These are phyloP conservation scores for Globisporangium perplexum DNA, from an alignment of 352 stramenopile genomes.

Conservation along the genomic window DNA sequence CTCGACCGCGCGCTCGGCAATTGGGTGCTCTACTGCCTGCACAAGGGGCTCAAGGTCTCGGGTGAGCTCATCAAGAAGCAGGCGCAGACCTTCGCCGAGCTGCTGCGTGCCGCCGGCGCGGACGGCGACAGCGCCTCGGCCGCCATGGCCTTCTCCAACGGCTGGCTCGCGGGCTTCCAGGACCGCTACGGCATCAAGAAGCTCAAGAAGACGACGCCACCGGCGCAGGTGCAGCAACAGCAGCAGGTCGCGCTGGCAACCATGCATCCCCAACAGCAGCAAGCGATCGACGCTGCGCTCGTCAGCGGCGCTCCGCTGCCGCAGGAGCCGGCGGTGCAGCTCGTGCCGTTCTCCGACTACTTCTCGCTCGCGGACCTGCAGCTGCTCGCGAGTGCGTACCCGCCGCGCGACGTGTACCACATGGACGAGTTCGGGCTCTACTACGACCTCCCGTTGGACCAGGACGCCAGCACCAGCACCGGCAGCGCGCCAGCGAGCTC, in stretches of 20 bases:
- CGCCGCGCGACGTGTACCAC: conserved; percentile 15
- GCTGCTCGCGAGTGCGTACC: conserved; percentile 6
- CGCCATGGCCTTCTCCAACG: conserved; percentile 50
- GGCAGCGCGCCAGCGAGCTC: too few relatives aligned
- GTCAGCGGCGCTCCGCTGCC: background rate
- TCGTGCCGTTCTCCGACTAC: conserved; percentile 1
- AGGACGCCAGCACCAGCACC: background rate
- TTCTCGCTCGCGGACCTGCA: conserved; percentile 5
- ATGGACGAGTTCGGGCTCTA: conserved; percentile 21
- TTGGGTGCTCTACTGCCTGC: conserved; percentile 40
- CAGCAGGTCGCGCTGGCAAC: background rate
- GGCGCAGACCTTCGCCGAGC: conserved; percentile 27
- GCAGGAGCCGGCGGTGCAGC: background rate
- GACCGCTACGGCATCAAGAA: conserved; percentile 28
- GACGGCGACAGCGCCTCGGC: background rate
- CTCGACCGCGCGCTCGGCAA: conserved; percentile 39
- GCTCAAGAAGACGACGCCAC: background rate
- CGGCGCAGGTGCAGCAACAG: background rate
- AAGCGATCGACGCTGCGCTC: background rate
- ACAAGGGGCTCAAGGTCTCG: conserved; percentile 18
- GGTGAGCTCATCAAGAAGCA: conserved; percentile 30
- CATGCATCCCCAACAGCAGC: background rate
- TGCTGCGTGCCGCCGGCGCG: conserved; percentile 12
- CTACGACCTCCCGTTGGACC: conserved; percentile 12
- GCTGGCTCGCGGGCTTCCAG: conserved; percentile 54